Evolutionary conservation across 2,329 filamentous ascomycete genomes (phyloP).

Genomic region (Leptodontidium sp.): DNA sequence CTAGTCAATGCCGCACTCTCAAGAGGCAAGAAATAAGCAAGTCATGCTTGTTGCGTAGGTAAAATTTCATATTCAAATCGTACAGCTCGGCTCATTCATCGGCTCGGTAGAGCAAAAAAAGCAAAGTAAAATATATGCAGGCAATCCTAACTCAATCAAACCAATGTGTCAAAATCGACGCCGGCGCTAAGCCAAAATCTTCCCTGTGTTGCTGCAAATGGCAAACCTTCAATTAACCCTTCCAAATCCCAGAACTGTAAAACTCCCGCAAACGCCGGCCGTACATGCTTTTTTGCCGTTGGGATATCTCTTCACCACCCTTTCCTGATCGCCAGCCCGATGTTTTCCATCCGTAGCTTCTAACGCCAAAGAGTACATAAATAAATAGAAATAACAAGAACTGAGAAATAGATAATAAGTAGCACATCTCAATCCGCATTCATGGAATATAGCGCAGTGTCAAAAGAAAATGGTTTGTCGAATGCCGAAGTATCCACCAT

Average conservation of each 20-base stretch:
- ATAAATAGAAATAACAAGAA: constrained; percentile 28
- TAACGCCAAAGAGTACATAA: constrained; percentile 26
- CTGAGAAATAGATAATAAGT: constrained; percentile 23
- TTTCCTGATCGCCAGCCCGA: constrained; percentile 3
- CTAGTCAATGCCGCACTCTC: background rate
- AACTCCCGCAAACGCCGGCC: constrained; percentile 15
- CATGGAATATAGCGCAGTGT: constrained; percentile 55
- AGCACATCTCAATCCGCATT: constrained; percentile 45
- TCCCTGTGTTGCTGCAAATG: background rate
- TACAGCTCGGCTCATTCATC: constrained; percentile 13
- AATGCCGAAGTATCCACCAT: constrained; percentile 54
- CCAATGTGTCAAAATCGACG: constrained; percentile 7
- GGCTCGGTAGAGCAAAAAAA: constrained; percentile 4
- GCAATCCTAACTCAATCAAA: background rate
- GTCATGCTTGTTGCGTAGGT: background rate
- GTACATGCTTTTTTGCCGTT: constrained; percentile 25
- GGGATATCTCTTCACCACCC: constrained; percentile 18
- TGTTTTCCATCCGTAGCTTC: constrained; percentile 16
- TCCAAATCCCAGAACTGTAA: background rate
- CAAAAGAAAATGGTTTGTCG: constrained; percentile 61
- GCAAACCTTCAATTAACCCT: background rate
- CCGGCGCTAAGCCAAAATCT: constrained; percentile 14
- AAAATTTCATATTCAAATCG: constrained; percentile 5
- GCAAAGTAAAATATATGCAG: background rate
- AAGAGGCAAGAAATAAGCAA: background rate